Evolutionary conservation across 148 eudicot species (phyloP), one percentile per base, ranked within the genome.

Genomic region (Persicaria tinctoria): DNA sequence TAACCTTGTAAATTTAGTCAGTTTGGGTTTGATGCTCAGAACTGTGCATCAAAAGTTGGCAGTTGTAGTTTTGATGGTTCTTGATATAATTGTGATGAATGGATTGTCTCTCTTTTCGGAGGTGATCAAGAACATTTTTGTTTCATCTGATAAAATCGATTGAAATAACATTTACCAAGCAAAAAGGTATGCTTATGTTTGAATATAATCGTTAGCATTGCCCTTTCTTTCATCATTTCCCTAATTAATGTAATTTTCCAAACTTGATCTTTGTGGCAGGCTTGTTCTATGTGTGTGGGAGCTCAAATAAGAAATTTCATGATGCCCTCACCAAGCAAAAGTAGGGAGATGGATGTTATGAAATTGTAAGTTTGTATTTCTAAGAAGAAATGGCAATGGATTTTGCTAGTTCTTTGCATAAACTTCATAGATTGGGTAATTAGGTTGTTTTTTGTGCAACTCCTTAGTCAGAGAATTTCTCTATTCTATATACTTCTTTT

Each of bases 291-390:
- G 32, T 27, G 32, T 27, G 32, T 27, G 32, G 32, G 38, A 47
- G 17, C 46, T 64, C 17, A 38, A 38, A 41, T 14, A 66, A 41
- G 5, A 38, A 17, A 17, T 47, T 70, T 46, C 54, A 64, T 38
- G 78, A 93, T 93, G 97, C 85, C 96, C 76, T 93, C 97, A 55
- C 87, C 90, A 55, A 85, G 88, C 91, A 93, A 93, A 76, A 87
- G 97, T 82, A 82, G 96, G 80, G 96, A 93, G 79, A 83, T 83
- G 86, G 96, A 93, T 87, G 86, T 93, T 76, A 90, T 89, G 97
- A 90, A 85, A 85, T 49, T 93, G 97, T 93, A 83, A 90, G 93
- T 70, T 78, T 76, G 38, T 70, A 7, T 48, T 17, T 70, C 23
- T 8, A 8, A 14, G 16, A 8, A 53, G 16, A 53, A 46, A 4